phyloP scores from a whole-genome alignment of 345 rosid species.

The Gossypium anomalum region DNA sequence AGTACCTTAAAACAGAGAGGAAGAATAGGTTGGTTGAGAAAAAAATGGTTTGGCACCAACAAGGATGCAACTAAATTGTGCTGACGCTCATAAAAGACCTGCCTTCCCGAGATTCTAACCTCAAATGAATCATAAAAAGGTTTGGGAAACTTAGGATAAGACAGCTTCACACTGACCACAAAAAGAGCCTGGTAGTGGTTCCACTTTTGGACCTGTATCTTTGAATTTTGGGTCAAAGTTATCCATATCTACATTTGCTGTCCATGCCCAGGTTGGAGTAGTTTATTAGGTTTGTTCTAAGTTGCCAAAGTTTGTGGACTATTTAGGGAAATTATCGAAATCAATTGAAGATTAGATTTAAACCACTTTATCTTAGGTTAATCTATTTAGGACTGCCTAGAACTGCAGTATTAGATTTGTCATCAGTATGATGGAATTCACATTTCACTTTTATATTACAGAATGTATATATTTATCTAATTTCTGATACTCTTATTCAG shows the following conservation, averaged over 20 bases:
- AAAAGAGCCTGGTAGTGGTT: neutral
- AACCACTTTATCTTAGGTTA: neutral
- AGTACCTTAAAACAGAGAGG: neutral
- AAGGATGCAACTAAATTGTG: neutral
- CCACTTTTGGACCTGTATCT: neutral
- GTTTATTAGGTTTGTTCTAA: neutral
- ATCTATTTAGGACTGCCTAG: neutral
- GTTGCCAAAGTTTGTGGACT: neutral
- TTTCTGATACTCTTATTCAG: neutral
- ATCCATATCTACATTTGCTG: neutral
- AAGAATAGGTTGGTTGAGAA: neutral
- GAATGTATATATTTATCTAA: neutral
- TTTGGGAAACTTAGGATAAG: too few relatives aligned
- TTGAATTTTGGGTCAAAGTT: neutral
- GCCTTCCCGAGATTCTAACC: neutral
- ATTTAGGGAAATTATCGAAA: neutral
- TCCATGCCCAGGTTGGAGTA: neutral
- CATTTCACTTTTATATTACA: neutral
- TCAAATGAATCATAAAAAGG: neutral
- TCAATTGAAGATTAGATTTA: neutral
- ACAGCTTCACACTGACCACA: too few relatives aligned
- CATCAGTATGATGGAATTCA: neutral
- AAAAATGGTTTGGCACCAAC: neutral
- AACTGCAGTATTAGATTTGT: neutral
- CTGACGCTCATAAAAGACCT: too few relatives aligned